phyloP scores from a whole-genome alignment of 805 yeast genomes.

The Candida ascalaphidarum region DNA sequence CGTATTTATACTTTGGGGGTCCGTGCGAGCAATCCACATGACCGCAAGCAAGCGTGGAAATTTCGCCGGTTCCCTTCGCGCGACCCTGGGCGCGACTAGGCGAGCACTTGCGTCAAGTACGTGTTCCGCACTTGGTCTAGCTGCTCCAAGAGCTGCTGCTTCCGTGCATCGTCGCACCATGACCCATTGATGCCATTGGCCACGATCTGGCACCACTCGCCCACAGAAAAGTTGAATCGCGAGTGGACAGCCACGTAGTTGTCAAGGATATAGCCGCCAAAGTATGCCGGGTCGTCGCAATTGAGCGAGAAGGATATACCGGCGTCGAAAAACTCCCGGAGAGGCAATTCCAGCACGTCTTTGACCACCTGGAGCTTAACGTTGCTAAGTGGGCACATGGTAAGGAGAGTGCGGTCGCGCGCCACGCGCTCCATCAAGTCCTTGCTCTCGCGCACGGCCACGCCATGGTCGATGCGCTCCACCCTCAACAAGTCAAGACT shows the following conservation, averaged over 20 bases:
- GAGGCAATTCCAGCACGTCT: conserved; percentile 60
- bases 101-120: conserved; percentile 13
- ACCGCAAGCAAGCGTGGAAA: background rate
- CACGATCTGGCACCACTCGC: conserved; percentile 59
- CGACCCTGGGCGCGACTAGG: background rate
- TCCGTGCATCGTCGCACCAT: conserved; percentile 56
- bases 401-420: conserved; percentile 44
- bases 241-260: conserved; percentile 62
- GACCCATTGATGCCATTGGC: conserved; percentile 62
- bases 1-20: background rate
- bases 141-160: conserved; percentile 35
- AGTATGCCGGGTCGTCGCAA: conserved; percentile 52
- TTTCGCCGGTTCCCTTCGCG: background rate
- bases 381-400: conserved; percentile 75
- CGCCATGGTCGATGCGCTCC: conserved; percentile 76
- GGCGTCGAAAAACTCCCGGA: conserved; percentile 48
- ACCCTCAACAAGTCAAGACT: conserved; percentile 47
- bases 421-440: conserved; percentile 52
- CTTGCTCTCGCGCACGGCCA: conserved; percentile 50
- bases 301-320: conserved; percentile 68
- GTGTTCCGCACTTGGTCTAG: conserved; percentile 38
- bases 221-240: conserved; percentile 51
- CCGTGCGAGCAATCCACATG: background rate
- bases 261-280: conserved; percentile 78
- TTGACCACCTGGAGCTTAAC: conserved; percentile 67